These are phyloP conservation scores for Sclerotinia subarctica DNA, from an alignment of 2,329 filamentous ascomycete species.

Conservation along the genomic window DNA sequence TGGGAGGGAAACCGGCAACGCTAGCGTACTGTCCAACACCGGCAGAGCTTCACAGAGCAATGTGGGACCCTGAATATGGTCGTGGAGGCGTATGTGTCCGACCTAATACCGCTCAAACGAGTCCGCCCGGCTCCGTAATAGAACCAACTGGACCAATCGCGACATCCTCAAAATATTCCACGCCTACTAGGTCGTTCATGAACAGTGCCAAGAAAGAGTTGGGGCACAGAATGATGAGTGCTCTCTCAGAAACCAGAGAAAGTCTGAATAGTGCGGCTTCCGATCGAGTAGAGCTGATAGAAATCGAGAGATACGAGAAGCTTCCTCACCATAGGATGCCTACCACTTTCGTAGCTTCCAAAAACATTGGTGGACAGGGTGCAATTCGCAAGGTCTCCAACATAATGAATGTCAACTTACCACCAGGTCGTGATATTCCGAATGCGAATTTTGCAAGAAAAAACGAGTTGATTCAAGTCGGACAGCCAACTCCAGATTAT, in stretches of 20 bases:
- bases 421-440: slow-evolving; percentile 38
- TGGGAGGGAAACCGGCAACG: slow-evolving; percentile 16
- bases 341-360: not conserved
- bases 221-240: slow-evolving; percentile 10
- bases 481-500: slow-evolving; percentile 21
- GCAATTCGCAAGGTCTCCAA: not conserved
- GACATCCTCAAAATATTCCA: slow-evolving; percentile 1
- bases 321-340: not conserved
- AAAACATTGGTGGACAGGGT: not conserved
- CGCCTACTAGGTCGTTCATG: slow-evolving; percentile 13
- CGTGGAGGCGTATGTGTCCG: slow-evolving; percentile 17
- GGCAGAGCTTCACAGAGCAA: slow-evolving; percentile 21
- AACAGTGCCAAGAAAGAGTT: slow-evolving; percentile 13
- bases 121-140: not conserved
- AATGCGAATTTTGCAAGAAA: slow-evolving; percentile 48
- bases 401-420: slow-evolving; percentile 19
- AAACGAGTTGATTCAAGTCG: slow-evolving; percentile 41
- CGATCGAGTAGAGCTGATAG: not conserved
- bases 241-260: slow-evolving; percentile 15
- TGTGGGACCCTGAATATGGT: slow-evolving; percentile 23
- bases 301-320: not conserved
- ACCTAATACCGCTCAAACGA: not conserved
- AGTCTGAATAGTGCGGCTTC: not conserved
- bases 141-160: not conserved
- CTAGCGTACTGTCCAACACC: slow-evolving; percentile 21